Evolutionary conservation across 306 rosid genomes (phyloP).

Genomic region (cucumber (Cucumis sativus)): DNA sequence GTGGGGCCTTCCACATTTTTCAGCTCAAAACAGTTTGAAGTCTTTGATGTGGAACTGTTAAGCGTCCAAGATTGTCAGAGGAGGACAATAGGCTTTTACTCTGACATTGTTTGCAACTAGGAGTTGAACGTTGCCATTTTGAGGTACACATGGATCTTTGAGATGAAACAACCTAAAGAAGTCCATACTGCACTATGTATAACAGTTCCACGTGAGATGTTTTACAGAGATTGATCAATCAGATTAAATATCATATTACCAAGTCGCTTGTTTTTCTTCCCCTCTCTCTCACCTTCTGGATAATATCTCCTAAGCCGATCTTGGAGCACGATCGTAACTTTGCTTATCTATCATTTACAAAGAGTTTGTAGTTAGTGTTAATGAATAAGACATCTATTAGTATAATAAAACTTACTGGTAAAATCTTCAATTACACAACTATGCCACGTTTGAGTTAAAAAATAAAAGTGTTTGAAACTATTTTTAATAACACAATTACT

Average conservation of each 20-base stretch:
- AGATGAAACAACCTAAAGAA: no score
- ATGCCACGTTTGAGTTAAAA: no score
- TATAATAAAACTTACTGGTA: no score
- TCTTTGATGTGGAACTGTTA: constrained; percentile 78
- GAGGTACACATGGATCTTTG: not conserved
- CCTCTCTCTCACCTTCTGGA: not conserved
- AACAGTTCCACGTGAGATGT: not conserved
- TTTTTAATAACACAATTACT: not conserved
- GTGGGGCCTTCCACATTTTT: constrained; percentile 98
- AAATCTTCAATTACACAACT: not conserved
- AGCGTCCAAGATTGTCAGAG: constrained; percentile 68
- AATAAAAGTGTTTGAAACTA: not conserved
- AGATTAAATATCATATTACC: not conserved
- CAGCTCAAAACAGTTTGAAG: constrained; percentile 93
- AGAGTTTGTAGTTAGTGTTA: no score
- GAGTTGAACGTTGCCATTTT: not conserved
- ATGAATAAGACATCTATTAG: no score
- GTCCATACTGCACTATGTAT: not conserved
- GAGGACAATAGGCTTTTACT: constrained; percentile 82
- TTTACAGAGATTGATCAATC: not conserved
- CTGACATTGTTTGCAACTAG: constrained; percentile 67
- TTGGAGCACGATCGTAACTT: not conserved
- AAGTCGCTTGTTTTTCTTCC: not conserved
- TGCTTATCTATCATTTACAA: not conserved
- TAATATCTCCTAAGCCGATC: not conserved